These are phyloP conservation scores for Chrysophaeum taylorii DNA, from an alignment of 352 stramenopile genomes.

Conservation along the genomic window DNA sequence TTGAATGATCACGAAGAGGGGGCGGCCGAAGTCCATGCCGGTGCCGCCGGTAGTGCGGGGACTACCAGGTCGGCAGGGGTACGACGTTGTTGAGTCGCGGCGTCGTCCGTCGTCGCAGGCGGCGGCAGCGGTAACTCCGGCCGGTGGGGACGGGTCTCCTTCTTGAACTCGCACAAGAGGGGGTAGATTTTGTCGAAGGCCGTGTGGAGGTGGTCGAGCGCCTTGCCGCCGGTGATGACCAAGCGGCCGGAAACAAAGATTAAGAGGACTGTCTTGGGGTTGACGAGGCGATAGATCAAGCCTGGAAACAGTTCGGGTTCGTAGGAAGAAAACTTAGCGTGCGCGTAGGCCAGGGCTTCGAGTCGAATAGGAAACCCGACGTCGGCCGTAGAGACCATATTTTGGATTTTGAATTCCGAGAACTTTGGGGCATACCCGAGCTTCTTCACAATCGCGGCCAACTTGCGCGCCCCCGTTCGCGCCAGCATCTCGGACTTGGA, in stretches of 20 bases:
- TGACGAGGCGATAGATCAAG: conserved; percentile 93
- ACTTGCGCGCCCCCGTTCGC: conserved; percentile 40
- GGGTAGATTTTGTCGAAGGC: conserved; percentile 69
- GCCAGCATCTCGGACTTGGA: conserved; percentile 50
- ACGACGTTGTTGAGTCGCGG: no score
- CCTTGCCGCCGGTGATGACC: conserved; percentile 82
- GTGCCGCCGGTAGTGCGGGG: no score
- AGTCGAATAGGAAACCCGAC: conserved; percentile 95
- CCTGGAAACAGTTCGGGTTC: conserved; percentile 99
- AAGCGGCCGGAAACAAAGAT: conserved; percentile 99
- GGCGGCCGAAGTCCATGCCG: no score
- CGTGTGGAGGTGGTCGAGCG: conserved; percentile 55
- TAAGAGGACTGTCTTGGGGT: conserved; percentile 93
- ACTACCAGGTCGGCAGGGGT: no score
- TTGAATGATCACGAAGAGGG: no score
- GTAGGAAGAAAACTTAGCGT: conserved; percentile 89
- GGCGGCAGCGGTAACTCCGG: no score
- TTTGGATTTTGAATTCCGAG: conserved; percentile 65
- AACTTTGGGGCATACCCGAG: conserved; percentile 21
- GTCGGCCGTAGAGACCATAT: conserved; percentile 95
- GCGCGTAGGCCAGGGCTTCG: conserved; percentile 90
- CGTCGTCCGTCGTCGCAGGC: no score
- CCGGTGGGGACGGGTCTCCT: conserved; percentile 22
- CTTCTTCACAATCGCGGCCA: conserved; percentile 27
- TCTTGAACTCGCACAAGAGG: conserved; percentile 55